A percentile compares a stretch with the other conserved stretches of the same genome.
Evolutionary conservation across 2,329 filamentous ascomycete species (phyloP).

Genomic region (Neonectria neomacrospora): DNA sequence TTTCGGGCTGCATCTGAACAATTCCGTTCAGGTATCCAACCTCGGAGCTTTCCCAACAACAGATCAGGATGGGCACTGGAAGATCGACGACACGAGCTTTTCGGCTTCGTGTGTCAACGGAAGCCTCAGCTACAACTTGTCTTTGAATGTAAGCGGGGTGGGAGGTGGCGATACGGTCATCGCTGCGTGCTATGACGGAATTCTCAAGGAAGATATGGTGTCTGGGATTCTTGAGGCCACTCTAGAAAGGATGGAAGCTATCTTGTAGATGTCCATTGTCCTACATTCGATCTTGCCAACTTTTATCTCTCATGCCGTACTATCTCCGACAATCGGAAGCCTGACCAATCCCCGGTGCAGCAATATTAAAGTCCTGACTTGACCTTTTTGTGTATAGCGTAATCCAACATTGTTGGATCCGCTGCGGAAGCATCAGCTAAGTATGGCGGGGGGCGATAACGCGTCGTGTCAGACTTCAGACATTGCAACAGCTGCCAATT

Average conservation of each 20-base stretch:
- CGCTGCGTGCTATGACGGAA: slow-evolving; percentile 23
- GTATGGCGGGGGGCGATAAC: too few species aligned
- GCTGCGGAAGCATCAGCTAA: too few species aligned
- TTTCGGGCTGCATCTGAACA: slow-evolving; percentile 20
- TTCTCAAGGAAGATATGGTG: not conserved
- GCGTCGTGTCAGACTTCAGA: too few species aligned
- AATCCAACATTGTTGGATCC: too few species aligned
- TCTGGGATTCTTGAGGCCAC: slow-evolving; percentile 3
- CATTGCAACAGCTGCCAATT: too few species aligned
- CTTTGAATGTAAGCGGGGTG: slow-evolving; percentile 7
- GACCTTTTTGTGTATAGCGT: too few species aligned
- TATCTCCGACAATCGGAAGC: too few species aligned
- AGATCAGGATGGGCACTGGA: slow-evolving; percentile 4
- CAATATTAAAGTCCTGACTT: too few species aligned
- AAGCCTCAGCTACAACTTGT: slow-evolving; percentile 16
- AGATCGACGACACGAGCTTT: slow-evolving; percentile 25
- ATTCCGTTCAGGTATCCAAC: slow-evolving; percentile 20
- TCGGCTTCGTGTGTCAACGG: slow-evolving; percentile 21
- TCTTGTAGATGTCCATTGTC: not conserved
- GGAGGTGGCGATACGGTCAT: slow-evolving; percentile 24
- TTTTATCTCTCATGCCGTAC: too few species aligned
- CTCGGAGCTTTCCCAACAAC: slow-evolving; percentile 2
- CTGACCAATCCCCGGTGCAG: too few species aligned
- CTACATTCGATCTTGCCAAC: too few species aligned
- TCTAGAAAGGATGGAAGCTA: slow-evolving; percentile 1